Evolutionary conservation across 2,329 filamentous ascomycete species (phyloP).

Genomic region (Aciculosporium take): DNA sequence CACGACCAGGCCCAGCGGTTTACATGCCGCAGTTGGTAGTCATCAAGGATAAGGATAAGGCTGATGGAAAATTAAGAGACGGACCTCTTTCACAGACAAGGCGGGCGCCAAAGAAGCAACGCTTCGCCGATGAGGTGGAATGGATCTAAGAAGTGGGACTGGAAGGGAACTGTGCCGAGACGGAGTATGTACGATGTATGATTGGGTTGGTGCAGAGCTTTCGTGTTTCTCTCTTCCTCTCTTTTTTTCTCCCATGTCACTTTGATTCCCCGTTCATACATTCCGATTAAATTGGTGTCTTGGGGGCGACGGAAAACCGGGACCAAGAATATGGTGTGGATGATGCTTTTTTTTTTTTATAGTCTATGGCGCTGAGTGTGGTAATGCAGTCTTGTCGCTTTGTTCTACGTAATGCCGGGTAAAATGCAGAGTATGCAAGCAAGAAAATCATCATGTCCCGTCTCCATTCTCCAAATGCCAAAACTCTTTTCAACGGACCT

Average conservation of each 20-base stretch:
- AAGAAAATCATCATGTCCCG: too few relatives aligned
- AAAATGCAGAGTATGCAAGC: too few relatives aligned
- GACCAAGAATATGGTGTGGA: too few relatives aligned
- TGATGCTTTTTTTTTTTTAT: too few relatives aligned
- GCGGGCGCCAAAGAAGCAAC: neutral
- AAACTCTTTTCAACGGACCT: neutral
- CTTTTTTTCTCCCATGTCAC: neutral
- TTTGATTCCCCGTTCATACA: neutral
- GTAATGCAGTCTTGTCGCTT: too few relatives aligned
- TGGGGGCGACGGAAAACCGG: too few relatives aligned
- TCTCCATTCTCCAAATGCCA: too few relatives aligned
- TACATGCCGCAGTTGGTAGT: constrained; percentile 27
- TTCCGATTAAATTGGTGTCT: too few relatives aligned
- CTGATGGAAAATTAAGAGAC: neutral
- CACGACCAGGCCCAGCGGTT: constrained; percentile 37
- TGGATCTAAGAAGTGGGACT: constrained; percentile 8
- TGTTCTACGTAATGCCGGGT: too few relatives aligned
- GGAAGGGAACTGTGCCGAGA: too few relatives aligned
- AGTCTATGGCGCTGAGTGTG: too few relatives aligned
- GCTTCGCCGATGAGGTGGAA: constrained; percentile 5
- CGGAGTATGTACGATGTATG: neutral
- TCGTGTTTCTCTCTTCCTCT: neutral
- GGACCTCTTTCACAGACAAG: neutral
- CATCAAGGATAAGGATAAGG: neutral
- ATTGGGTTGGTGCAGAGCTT: neutral